Evolutionary conservation across 495 filamentous ascomycete species (phyloP).

Genomic region (Chaetomium cochliodes): DNA sequence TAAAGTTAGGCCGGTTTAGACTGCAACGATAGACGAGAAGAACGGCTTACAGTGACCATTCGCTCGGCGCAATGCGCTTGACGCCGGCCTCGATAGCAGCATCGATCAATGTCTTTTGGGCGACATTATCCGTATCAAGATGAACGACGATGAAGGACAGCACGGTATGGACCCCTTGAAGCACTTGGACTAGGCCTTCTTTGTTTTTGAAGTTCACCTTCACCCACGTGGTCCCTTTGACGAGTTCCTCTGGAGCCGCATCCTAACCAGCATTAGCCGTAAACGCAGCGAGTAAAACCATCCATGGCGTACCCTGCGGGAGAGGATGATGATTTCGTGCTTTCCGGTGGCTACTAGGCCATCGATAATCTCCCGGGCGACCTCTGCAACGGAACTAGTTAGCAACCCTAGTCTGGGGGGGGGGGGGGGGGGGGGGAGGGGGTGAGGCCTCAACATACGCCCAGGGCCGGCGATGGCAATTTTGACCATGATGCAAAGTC

Average conservation of each 20-base stretch:
- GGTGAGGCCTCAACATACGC: slow-evolving; percentile 36
- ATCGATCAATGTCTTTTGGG: slow-evolving; percentile 52
- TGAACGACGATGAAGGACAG: slow-evolving; percentile 50
- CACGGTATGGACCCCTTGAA: slow-evolving; percentile 53
- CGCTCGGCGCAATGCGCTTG: slow-evolving; percentile 53
- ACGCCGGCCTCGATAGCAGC: slow-evolving; percentile 53
- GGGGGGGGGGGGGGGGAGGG: background rate
- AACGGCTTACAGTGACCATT: slow-evolving; percentile 34
- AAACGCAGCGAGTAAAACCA: background rate
- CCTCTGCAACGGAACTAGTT: slow-evolving; percentile 37
- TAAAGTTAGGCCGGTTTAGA: background rate
- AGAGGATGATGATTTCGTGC: slow-evolving; percentile 52
- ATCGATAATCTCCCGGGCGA: slow-evolving; percentile 55
- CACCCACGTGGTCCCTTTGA: slow-evolving; percentile 38
- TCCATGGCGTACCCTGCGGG: slow-evolving; percentile 41
- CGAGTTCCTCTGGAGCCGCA: slow-evolving; percentile 13
- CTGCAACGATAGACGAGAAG: background rate
- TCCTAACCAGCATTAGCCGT: slow-evolving; percentile 8
- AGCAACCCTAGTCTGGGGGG: background rate
- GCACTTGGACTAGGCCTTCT: slow-evolving; percentile 33
- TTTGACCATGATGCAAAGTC: slow-evolving; percentile 48
- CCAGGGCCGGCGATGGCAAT: slow-evolving; percentile 56
- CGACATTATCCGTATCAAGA: slow-evolving; percentile 34
- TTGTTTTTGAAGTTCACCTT: slow-evolving; percentile 47
- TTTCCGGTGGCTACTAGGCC: slow-evolving; percentile 49